Evolutionary conservation across 2,329 filamentous ascomycete species (phyloP).

Genomic region (Aspergillus carbonarius): DNA sequence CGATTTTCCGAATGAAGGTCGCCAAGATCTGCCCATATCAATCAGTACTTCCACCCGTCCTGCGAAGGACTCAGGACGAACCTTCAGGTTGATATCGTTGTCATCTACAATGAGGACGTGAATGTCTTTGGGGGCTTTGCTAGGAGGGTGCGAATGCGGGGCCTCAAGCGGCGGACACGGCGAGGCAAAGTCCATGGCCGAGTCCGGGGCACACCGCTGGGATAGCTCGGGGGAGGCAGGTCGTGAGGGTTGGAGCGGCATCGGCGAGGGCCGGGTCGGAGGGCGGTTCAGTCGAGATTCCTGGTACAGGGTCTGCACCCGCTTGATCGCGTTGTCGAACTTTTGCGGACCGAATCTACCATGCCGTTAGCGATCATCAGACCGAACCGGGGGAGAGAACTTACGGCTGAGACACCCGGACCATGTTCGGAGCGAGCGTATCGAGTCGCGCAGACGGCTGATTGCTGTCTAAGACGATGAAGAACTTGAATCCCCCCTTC

Average conservation of each 20-base stretch:
- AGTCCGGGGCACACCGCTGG: neutral
- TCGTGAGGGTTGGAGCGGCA: neutral
- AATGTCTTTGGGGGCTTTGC: neutral
- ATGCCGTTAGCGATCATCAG: neutral
- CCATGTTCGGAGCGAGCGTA: neutral
- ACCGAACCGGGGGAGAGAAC: neutral
- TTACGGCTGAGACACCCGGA: constrained; percentile 17
- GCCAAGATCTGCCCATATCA: constrained; percentile 26
- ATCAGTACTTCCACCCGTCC: neutral
- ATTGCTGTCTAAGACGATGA: constrained; percentile 21
- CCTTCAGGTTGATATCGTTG: constrained; percentile 40
- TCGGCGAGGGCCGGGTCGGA: neutral
- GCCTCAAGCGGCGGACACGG: neutral
- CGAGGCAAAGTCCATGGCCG: neutral
- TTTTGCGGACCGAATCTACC: constrained; percentile 12
- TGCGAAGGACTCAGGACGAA: neutral
- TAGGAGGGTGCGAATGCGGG: neutral
- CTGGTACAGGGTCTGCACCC: neutral
- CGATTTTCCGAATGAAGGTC: constrained; percentile 38
- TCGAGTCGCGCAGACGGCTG: neutral
- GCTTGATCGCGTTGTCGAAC: constrained; percentile 5
- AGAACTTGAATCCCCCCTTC: constrained; percentile 15
- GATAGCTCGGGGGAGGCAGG: neutral
- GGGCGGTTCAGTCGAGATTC: neutral
- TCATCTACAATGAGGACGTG: constrained; percentile 42